Base-by-base conservation (phyloP, 169 alveolate species). In the Babesia bigemina region DNA sequence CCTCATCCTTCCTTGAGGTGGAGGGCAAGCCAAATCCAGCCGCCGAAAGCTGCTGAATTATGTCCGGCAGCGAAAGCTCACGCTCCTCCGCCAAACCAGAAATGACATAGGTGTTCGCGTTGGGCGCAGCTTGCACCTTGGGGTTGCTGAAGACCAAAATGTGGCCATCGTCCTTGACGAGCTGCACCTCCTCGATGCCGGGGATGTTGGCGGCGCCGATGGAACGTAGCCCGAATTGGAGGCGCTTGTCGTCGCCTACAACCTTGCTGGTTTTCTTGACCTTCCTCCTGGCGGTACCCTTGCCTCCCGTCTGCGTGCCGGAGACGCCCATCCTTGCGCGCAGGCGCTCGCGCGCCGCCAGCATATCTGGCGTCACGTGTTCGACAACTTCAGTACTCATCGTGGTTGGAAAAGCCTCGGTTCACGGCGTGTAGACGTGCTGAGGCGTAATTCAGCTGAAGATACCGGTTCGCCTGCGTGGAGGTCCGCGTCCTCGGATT, bases 251-350 rank as follows among this genome's bases (percentile, higher is more conserved):
- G 75, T 97, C 99, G 17, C 94, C 95, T 29, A 82, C 93, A 19
- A 92, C 86, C 86, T 95, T 94, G 84, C 91, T 94, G 36, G 92
- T 96, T 63, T 90, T 93, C 92, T 95, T 95, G 76, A 93, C 90
- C 93, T 94, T 96, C 83, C 99, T 92, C 72, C 99, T 91, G 44
- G 95, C 97, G 48, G 98, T 93, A 14, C 99, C 99, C 75, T 96
- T 96, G 47, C 99, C 99, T 14, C 99, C 99, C 26, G 95, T 94
- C 76, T 95, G 97, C 33, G 95, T 91, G 77, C 93, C 87, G 52
- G 92, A 93, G 19, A 84, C 93, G 29, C 97, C 98, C 90, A 94
- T 86, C 53, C 95, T 93, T 55, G 94, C 97, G 58, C 97, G 90
- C 61, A 96, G 96, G 72, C 93, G 96, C 45, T 91, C 96, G 55